phyloP scores from a whole-genome alignment of 257 asterid species.

The Fraxinus anomala region DNA sequence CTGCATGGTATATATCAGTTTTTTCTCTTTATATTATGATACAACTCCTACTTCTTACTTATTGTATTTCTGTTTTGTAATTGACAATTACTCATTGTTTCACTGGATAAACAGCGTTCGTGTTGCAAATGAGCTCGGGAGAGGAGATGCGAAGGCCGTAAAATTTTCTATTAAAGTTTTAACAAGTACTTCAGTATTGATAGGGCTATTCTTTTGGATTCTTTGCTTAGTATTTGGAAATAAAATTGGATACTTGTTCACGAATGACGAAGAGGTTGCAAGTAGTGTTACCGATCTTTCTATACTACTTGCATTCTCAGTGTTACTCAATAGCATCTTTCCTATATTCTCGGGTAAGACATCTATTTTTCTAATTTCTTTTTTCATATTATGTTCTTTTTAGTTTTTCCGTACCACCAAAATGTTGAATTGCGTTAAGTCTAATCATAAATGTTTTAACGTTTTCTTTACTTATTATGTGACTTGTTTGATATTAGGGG shows the following conservation, averaged over 20 bases:
- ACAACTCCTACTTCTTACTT: background rate
- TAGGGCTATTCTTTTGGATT: slow-evolving; percentile 45
- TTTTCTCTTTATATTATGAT: background rate
- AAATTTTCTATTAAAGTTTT: slow-evolving; percentile 61
- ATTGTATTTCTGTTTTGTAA: background rate
- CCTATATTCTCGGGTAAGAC: slow-evolving; percentile 57
- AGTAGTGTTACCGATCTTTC: slow-evolving; percentile 48
- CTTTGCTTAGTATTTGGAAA: slow-evolving; percentile 44
- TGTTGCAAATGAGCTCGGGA: slow-evolving; percentile 65
- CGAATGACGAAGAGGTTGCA: slow-evolving; percentile 46
- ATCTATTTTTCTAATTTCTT: background rate
- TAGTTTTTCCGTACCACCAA: background rate
- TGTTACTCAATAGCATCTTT: slow-evolving; percentile 54
- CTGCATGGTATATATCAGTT: slow-evolving; percentile 50
- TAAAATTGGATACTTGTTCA: slow-evolving; percentile 51
- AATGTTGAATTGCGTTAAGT: no score
- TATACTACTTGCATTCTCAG: slow-evolving; percentile 45
- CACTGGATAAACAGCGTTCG: slow-evolving; percentile 47
- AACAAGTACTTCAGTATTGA: slow-evolving; percentile 36
- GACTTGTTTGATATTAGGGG: slow-evolving; percentile 31
- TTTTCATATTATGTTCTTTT: background rate
- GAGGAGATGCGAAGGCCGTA: slow-evolving; percentile 58
- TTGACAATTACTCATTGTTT: background rate
- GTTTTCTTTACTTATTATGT: no score
- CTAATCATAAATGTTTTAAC: no score